Percentiles rank a stretch among this genome's conserved stretches.
Evolutionary conservation across 352 stramenopile genomes (phyloP).

Genomic region (Aphanomyces astaci): DNA sequence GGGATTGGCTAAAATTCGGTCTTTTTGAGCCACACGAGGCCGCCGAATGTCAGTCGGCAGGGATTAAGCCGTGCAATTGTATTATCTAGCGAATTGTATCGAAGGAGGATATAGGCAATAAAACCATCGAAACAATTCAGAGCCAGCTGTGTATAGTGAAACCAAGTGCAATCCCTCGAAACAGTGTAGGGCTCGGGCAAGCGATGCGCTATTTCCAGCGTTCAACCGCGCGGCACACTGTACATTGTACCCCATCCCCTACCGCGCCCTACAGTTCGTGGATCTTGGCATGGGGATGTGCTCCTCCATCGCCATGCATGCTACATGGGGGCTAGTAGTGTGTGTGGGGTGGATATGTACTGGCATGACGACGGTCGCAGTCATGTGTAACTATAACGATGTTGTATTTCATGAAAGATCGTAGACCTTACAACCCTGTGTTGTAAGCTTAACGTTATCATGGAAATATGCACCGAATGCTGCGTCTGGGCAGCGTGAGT

Average conservation of each 20-base stretch:
- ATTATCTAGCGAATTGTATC: neutral
- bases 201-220: neutral
- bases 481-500: too few relatives aligned
- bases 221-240: neutral
- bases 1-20: slow-evolving; percentile 7
- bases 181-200: neutral
- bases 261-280: too few relatives aligned
- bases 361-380: too few relatives aligned
- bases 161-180: neutral
- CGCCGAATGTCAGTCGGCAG: neutral
- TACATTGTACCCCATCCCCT: too few relatives aligned
- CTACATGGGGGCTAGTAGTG: too few relatives aligned
- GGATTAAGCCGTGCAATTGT: neutral
- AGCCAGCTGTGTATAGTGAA: neutral
- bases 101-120: neutral
- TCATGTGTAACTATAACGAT: too few relatives aligned
- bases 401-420: too few relatives aligned
- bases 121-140: neutral
- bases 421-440: too few relatives aligned
- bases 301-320: too few relatives aligned
- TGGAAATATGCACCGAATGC: too few relatives aligned
- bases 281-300: neutral
- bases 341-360: too few relatives aligned
- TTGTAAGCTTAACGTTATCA: too few relatives aligned
- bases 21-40: neutral